Conservation (phyloP, 2,329 filamentous ascomycete genomes). For the Fusarium illudens region DNA sequence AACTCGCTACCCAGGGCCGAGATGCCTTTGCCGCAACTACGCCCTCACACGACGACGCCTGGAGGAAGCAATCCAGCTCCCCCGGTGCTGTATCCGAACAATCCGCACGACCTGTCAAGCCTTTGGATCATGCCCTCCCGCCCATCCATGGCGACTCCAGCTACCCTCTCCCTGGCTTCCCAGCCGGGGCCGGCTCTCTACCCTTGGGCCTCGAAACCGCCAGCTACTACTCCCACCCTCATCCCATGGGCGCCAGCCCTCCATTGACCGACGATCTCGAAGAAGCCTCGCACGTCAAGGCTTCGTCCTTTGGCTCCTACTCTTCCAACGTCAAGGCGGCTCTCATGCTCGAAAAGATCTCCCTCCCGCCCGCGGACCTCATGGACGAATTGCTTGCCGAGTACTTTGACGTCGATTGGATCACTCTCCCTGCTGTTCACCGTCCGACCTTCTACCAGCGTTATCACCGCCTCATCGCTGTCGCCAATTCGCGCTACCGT, state of each 20-base stretch:
- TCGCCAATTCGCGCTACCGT: constrained; percentile 41
- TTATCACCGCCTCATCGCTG: constrained; percentile 41
- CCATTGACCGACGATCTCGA: constrained; percentile 42
- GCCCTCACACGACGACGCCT: constrained; percentile 33
- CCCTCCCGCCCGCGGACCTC: constrained; percentile 36
- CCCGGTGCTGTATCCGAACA: constrained; percentile 29
- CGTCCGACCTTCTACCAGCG: constrained; percentile 37
- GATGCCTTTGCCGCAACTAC: constrained; percentile 30
- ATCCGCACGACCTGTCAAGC: constrained; percentile 15
- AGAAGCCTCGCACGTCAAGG: constrained; percentile 28
- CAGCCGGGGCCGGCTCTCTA: constrained; percentile 21
- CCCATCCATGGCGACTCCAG: constrained; percentile 33
- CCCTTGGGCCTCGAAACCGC: constrained; percentile 30
- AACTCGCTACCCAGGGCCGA: constrained; percentile 22
- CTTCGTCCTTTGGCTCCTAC: constrained; percentile 41
- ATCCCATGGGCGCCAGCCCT: constrained; percentile 38
- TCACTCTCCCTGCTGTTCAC: constrained; percentile 37
- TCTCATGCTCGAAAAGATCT: constrained; percentile 41
- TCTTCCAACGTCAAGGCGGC: constrained; percentile 42
- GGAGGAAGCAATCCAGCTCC: constrained; percentile 34
- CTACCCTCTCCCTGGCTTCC: constrained; percentile 24
- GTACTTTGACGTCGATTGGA: constrained; percentile 41
- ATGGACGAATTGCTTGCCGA: constrained; percentile 40
- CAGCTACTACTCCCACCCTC: constrained; percentile 28
- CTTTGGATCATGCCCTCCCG: constrained; percentile 32